Percentiles rank a stretch among this genome's conserved stretches.
Conservation (phyloP, 2,329 filamentous ascomycete genomes). For the Fusarium tjaetaba region DNA sequence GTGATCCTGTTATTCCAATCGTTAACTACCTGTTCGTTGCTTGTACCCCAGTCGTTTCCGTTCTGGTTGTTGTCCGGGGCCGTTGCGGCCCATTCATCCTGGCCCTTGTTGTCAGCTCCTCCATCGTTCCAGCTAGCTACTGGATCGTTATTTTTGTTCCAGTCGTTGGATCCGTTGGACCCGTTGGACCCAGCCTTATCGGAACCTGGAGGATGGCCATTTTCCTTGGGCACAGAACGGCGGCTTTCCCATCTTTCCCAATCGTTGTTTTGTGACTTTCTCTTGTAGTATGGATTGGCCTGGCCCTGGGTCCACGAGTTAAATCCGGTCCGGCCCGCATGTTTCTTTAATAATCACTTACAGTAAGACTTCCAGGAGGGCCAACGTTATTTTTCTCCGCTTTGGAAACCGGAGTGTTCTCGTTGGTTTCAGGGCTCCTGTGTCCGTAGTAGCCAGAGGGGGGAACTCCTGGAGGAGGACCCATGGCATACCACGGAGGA, state of each 20-base stretch:
- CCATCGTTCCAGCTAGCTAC: background rate
- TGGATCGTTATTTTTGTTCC: conserved; percentile 23
- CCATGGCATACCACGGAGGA: conserved; percentile 36
- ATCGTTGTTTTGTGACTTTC: conserved; percentile 24
- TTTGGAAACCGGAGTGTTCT: conserved; percentile 20
- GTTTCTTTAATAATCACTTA: conserved; percentile 10
- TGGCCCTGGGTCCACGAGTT: conserved; percentile 22
- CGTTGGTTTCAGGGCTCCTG: conserved; percentile 5
- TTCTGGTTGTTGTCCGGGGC: conserved; percentile 1
- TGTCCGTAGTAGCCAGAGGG: conserved; percentile 10
- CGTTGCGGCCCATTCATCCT: background rate
- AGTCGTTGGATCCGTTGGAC: conserved; percentile 29
- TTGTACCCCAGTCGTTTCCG: background rate
- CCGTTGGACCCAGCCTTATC: conserved; percentile 18
- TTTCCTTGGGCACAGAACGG: conserved; percentile 24
- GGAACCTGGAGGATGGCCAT: conserved; percentile 9
- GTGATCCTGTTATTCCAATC: conserved; percentile 12
- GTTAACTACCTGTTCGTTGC: background rate
- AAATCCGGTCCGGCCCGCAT: background rate
- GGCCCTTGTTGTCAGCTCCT: background rate
- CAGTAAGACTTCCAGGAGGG: conserved; percentile 33
- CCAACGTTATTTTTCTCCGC: conserved; percentile 47
- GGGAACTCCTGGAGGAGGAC: conserved; percentile 28
- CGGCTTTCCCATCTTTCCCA: conserved; percentile 36
- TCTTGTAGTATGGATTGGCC: conserved; percentile 43